Evolutionary conservation across 495 filamentous ascomycete genomes (phyloP), one percentile per base, ranked within the genome.

Genomic region (Apodospora peruviana): DNA sequence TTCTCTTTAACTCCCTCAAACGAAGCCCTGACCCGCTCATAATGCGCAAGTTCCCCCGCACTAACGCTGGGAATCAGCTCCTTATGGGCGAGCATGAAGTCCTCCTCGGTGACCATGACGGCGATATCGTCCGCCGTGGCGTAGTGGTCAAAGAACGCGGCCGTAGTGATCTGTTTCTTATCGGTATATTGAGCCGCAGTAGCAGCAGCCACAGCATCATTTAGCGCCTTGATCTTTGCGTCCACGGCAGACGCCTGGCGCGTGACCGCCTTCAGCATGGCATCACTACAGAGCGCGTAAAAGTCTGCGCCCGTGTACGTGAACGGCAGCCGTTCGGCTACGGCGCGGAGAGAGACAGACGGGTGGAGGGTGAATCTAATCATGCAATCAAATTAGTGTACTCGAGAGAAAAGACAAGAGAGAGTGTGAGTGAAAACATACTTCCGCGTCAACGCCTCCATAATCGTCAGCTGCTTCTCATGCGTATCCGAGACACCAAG

Each of bases 211-310:
- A 32, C 7, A 8, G 9, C 18, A n/a, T 20, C 21, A 53, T 83
- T 83, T 61, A 85, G 62, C 2, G 70, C 70, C 23, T 77, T 75
- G 59, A 98, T 86, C 70, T 95, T 95, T 27, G 80, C 71, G 60
- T 98, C 93, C 12, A 96, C 90, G 1, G 81, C 74, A 2, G 80
- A 76, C 0, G 94, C 90, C 62, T 95, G 90, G 4, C 93, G 82
- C 0, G 91, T 97, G 48, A 97, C 90, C 4, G 94, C 93, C 66
- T 97, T 98, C 43, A 98, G 83, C 94, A 98, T 97, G 29, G 93
- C 88, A 67, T 98, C 93, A 12, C 90, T 95, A 70, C 91, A 95
- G 35, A 98, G 76, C 1, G 93, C 93, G 64, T 98, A 98, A 55
- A 98, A 79, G 67, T 98, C 93, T 37, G 93, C 93, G 57, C 93